These are phyloP conservation scores for Thermomucor indicae-seudaticae DNA, from an alignment of 371 early-diverging fungal species.

Conservation along the genomic window DNA sequence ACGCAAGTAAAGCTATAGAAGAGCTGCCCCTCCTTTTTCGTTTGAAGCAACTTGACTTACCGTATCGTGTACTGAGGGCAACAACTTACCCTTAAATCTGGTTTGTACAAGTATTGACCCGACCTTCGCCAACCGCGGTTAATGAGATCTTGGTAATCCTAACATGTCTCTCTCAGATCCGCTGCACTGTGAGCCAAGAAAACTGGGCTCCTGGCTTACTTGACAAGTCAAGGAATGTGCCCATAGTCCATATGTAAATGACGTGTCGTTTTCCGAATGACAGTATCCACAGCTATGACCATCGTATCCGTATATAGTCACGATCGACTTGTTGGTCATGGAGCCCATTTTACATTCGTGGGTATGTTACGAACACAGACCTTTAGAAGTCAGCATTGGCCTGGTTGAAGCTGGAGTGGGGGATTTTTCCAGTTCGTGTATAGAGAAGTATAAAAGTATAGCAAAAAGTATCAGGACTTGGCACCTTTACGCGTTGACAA, in stretches of 20 bases:
- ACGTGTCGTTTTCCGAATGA: slow-evolving; percentile 32
- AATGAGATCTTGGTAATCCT: slow-evolving; percentile 68
- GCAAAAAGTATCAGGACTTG: too few relatives aligned
- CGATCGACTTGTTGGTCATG: too few relatives aligned
- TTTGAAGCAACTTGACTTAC: slow-evolving; percentile 16
- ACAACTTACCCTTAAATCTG: slow-evolving; percentile 56
- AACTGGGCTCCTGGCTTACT: slow-evolving; percentile 11
- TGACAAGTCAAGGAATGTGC: slow-evolving; percentile 44
- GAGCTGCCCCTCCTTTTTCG: not conserved
- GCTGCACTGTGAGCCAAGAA: not conserved
- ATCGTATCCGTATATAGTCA: not conserved
- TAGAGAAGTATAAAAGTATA: too few relatives aligned
- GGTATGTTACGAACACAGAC: too few relatives aligned
- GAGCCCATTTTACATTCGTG: too few relatives aligned
- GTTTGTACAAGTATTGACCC: slow-evolving; percentile 62
- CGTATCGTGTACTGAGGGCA: slow-evolving; percentile 71
- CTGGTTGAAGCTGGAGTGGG: too few relatives aligned
- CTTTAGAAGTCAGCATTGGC: too few relatives aligned
- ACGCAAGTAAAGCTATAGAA: not conserved
- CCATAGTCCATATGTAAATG: slow-evolving; percentile 51
- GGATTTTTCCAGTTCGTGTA: too few relatives aligned
- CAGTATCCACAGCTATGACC: slow-evolving; percentile 51
- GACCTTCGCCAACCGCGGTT: slow-evolving; percentile 73
- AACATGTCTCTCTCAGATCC: not conserved
- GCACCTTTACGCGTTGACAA: too few relatives aligned